Conservation (phyloP, 2,329 filamentous ascomycete species). For the Colletotrichum tropicale region DNA sequence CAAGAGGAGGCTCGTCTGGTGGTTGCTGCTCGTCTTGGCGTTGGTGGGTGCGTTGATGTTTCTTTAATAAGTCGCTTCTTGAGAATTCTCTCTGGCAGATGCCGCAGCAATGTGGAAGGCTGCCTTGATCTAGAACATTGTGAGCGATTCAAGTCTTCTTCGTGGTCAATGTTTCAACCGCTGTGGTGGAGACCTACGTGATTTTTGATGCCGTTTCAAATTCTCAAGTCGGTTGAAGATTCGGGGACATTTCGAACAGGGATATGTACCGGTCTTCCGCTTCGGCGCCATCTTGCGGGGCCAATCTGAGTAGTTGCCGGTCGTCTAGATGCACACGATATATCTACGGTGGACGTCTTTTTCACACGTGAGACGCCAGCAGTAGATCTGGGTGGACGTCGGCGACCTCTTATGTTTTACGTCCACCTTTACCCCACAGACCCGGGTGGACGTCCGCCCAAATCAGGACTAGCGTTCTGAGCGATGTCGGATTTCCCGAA, state of each 20-base stretch:
- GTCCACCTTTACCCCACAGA: background rate
- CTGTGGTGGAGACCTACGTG: background rate
- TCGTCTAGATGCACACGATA: background rate
- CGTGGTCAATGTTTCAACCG: background rate
- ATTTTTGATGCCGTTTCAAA: slow-evolving; percentile 6
- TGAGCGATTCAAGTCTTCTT: background rate
- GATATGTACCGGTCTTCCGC: background rate
- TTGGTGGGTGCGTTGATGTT: background rate
- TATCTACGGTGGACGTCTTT: background rate
- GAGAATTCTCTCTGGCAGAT: background rate
- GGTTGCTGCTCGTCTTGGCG: background rate
- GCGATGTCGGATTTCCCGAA: background rate
- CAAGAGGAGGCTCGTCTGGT: too few relatives aligned
- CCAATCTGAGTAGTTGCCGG: background rate
- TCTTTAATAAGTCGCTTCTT: background rate
- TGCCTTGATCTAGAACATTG: background rate
- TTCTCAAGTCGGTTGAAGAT: background rate
- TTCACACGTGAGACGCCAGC: background rate
- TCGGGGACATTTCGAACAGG: background rate
- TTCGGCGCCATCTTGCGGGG: background rate
- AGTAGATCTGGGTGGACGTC: background rate
- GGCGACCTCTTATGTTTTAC: background rate
- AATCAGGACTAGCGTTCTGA: background rate
- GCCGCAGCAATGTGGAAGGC: background rate
- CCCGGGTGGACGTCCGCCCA: background rate